A percentile compares a stretch with the other conserved stretches of the same genome.
These are phyloP conservation scores for Gastroboletus turbinatus DNA, from an alignment of 1,284 basidiomycete species.

Conservation along the genomic window DNA sequence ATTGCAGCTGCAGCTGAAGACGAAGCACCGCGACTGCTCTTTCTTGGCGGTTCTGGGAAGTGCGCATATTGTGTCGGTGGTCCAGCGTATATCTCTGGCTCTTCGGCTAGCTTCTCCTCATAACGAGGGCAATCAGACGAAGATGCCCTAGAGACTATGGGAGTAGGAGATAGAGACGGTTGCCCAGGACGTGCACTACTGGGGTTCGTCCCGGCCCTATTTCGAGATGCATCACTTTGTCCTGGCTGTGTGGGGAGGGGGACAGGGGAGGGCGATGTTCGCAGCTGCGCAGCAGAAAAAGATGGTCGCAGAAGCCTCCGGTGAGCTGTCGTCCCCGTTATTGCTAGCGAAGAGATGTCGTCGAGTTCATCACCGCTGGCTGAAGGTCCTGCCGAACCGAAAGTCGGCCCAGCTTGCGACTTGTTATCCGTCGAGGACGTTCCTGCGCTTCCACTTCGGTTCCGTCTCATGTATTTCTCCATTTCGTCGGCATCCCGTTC, in stretches of 20 bases:
- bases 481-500: constrained; percentile 81
- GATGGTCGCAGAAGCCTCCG: constrained; percentile 65
- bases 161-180: constrained; percentile 37
- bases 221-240: constrained; percentile 49
- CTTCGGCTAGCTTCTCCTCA: constrained; percentile 43
- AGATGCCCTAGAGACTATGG: constrained; percentile 48
- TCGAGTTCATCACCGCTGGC: constrained; percentile 54
- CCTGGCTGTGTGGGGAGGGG: constrained; percentile 35
- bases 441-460: constrained; percentile 73
- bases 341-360: constrained; percentile 44
- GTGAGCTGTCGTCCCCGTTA: constrained; percentile 57
- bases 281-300: constrained; percentile 72
- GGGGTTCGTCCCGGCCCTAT: constrained; percentile 69
- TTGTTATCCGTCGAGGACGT: constrained; percentile 69
- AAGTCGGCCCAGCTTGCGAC: constrained; percentile 52
- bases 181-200: constrained; percentile 39
- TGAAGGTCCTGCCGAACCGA: constrained; percentile 49
- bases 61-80: constrained; percentile 68
- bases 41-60: constrained; percentile 63
- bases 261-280: constrained; percentile 45
- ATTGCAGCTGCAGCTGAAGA: constrained; percentile 43
- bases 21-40: constrained; percentile 29
- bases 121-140: constrained; percentile 46
- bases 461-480: constrained; percentile 77
- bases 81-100: constrained; percentile 52